Conservation (phyloP, 2,329 filamentous ascomycete genomes). For the Aspergillus bombycis region DNA sequence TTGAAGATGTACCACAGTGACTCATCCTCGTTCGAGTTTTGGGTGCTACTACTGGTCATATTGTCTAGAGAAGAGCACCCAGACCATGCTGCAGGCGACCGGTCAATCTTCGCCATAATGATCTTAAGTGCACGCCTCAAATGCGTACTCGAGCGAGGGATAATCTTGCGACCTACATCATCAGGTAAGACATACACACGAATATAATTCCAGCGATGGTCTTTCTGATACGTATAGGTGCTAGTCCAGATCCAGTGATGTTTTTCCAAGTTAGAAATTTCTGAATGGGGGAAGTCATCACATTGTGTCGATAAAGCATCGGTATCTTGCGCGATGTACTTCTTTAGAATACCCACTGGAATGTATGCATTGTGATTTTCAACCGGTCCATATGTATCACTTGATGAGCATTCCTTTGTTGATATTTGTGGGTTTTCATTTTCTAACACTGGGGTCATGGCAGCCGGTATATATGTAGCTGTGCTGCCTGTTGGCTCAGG, state of each 20-base stretch:
- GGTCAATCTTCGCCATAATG: slow-evolving; percentile 46
- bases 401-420: background rate
- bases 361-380: slow-evolving; percentile 29
- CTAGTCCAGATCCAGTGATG: slow-evolving; percentile 41
- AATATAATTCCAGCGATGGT: slow-evolving; percentile 26
- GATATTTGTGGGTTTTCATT: background rate
- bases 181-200: slow-evolving; percentile 46
- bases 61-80: slow-evolving; percentile 26
- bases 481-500: background rate
- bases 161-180: slow-evolving; percentile 38
- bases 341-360: slow-evolving; percentile 36
- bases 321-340: slow-evolving; percentile 3
- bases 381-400: slow-evolving; percentile 4
- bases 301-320: background rate
- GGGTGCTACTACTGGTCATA: slow-evolving; percentile 8
- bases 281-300: slow-evolving; percentile 21
- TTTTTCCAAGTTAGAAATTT: slow-evolving; percentile 33
- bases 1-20: slow-evolving; percentile 57
- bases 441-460: background rate
- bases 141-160: slow-evolving; percentile 36
- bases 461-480: background rate
- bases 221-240: slow-evolving; percentile 19
- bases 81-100: slow-evolving; percentile 43
- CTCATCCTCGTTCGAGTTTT: slow-evolving; percentile 40
- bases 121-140: slow-evolving; percentile 41